Percentiles rank a stretch among this genome's conserved stretches.
phyloP scores from a whole-genome alignment of 176 grass and related monocot species.

The Musa troglodytarum region DNA sequence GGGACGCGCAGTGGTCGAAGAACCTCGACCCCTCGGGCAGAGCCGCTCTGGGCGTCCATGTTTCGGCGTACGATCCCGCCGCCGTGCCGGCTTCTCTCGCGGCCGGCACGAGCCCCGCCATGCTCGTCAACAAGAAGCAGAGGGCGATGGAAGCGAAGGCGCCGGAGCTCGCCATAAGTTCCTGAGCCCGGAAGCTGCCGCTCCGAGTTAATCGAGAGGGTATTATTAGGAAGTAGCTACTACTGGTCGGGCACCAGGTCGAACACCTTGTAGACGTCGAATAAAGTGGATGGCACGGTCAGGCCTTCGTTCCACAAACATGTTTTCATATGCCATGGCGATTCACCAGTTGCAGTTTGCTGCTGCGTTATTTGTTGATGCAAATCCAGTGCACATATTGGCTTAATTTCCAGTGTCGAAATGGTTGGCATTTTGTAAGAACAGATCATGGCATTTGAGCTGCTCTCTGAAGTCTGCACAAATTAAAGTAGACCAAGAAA shows the following conservation, averaged over 20 bases:
- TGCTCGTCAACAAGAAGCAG: constrained; percentile 29
- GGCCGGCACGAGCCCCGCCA: constrained; percentile 2
- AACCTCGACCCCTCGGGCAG: constrained; percentile 88
- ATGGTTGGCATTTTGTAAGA: no score
- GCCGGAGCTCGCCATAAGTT: constrained; percentile 31
- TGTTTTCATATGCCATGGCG: no score
- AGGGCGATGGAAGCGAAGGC: constrained; percentile 27
- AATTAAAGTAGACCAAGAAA: no score
- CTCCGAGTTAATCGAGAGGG: neutral
- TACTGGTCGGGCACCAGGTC: neutral
- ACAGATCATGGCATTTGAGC: no score
- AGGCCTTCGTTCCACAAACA: neutral
- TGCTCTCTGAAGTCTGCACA: no score
- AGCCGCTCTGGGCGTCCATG: constrained; percentile 59
- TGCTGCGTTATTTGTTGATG: no score
- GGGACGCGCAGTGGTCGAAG: constrained; percentile 83
- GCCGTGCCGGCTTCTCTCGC: constrained; percentile 21
- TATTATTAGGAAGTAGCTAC: neutral
- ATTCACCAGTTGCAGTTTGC: no score
- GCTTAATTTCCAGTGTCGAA: no score
- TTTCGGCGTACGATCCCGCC: constrained; percentile 28
- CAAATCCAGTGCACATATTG: no score
- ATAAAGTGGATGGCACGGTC: neutral
- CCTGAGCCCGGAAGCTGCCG: neutral
- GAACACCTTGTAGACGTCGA: neutral